A percentile compares a stretch with the other conserved stretches of the same genome.
These are phyloP conservation scores for Phyllosticta citriasiana DNA, from an alignment of 2,329 filamentous ascomycete species.

Conservation along the genomic window DNA sequence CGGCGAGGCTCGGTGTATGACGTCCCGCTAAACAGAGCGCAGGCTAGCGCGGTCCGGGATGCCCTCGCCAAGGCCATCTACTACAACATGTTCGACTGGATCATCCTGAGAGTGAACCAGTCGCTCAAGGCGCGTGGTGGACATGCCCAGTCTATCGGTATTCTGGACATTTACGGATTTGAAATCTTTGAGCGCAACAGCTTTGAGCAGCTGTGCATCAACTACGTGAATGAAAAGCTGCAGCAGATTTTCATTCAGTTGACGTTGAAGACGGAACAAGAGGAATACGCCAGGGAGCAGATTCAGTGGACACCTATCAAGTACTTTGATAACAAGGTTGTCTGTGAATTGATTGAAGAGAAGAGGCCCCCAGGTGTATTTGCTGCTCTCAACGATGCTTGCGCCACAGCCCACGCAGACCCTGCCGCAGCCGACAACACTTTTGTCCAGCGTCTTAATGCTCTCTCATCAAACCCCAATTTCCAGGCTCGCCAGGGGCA, in stretches of 20 bases:
- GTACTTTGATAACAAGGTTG: conserved; percentile 99
- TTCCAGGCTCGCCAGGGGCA: conserved; percentile 86
- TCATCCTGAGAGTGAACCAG: conserved; percentile 82
- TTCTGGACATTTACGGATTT: conserved; percentile 97
- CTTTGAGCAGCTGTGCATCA: conserved; percentile 98
- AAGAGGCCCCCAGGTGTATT: conserved; percentile 84
- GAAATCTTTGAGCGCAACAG: conserved; percentile 98
- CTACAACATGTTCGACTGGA: conserved; percentile 97
- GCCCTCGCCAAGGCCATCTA: conserved; percentile 94
- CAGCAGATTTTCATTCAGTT: conserved; percentile 99
- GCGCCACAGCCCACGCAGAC: conserved; percentile 95
- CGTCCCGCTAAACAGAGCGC: conserved; percentile 73
- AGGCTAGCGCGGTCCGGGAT: conserved; percentile 79
- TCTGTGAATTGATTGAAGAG: conserved; percentile 94
- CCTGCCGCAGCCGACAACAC: conserved; percentile 89
- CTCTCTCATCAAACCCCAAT: conserved; percentile 77
- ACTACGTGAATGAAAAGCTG: conserved; percentile 98
- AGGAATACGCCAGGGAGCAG: conserved; percentile 90
- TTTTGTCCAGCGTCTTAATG: conserved; percentile 87
- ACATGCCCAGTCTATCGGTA: conserved; percentile 79
- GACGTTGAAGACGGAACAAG: conserved; percentile 91
- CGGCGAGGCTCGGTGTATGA: conserved; percentile 59
- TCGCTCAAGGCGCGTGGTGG: conserved; percentile 71
- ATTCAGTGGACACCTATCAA: conserved; percentile 99
- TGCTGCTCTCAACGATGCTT: conserved; percentile 92